phyloP scores from a whole-genome alignment of 805 yeast genomes.

The Myxozyma melibiosi region DNA sequence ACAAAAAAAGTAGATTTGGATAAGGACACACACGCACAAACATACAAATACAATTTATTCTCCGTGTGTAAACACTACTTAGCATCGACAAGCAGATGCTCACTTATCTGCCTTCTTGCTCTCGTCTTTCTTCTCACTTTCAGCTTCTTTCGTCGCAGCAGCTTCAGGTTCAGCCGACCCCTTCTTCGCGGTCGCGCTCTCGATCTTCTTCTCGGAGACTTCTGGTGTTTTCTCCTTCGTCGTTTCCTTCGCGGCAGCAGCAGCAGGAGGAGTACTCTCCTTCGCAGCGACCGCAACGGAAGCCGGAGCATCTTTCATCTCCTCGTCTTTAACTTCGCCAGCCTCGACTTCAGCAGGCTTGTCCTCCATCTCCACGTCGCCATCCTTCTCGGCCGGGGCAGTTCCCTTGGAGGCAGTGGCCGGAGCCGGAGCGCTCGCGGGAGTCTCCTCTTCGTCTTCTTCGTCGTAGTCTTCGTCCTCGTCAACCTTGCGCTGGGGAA shows the following conservation, averaged over 20 bases:
- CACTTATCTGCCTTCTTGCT: too few relatives aligned
- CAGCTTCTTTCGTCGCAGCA: background rate
- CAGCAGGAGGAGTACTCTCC: background rate
- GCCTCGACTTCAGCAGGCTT: background rate
- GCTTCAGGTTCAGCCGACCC: background rate
- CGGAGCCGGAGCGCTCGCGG: background rate
- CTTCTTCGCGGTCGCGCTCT: background rate
- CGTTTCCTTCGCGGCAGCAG: background rate
- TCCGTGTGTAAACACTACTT: too few relatives aligned
- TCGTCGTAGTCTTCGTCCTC: conserved; percentile 34
- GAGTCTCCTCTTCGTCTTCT: conserved; percentile 22
- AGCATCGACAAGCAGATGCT: too few relatives aligned
- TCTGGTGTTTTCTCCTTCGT: too few relatives aligned
- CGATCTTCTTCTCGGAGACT: too few relatives aligned
- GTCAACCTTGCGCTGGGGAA: conserved; percentile 30
- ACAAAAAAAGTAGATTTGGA: too few relatives aligned
- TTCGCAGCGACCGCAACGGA: background rate
- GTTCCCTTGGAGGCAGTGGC: background rate
- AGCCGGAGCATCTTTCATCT: conserved; percentile 15
- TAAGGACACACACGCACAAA: too few relatives aligned
- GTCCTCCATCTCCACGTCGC: conserved; percentile 12
- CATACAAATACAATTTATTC: too few relatives aligned
- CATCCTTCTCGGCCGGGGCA: background rate
- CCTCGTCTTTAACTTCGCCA: conserved; percentile 19
- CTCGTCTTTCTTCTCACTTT: background rate